These are phyloP conservation scores for Fusarium tjaetaba DNA, from an alignment of 2,329 filamentous ascomycete genomes.

Conservation along the genomic window DNA sequence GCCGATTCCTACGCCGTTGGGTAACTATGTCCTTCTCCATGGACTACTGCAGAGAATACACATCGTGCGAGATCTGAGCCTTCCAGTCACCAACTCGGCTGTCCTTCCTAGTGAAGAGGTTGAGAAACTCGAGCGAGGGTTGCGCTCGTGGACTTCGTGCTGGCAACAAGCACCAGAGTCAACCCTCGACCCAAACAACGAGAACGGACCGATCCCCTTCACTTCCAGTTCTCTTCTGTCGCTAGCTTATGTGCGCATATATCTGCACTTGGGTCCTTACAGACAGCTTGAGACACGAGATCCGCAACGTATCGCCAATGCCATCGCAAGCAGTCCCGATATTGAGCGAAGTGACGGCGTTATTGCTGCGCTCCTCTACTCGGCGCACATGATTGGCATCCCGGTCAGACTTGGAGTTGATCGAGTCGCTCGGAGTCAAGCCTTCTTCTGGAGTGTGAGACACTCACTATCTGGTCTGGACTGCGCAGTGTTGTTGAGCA, in stretches of 20 bases:
- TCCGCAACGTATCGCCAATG: slow-evolving; percentile 51
- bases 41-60: slow-evolving; percentile 52
- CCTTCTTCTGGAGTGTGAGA: slow-evolving; percentile 67
- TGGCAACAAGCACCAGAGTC: slow-evolving; percentile 54
- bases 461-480: slow-evolving; percentile 65
- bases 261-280: slow-evolving; percentile 56
- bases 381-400: slow-evolving; percentile 64
- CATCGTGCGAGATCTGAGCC: slow-evolving; percentile 50
- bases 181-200: slow-evolving; percentile 52
- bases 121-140: slow-evolving; percentile 49
- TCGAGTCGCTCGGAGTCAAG: slow-evolving; percentile 63
- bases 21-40: slow-evolving; percentile 52
- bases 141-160: slow-evolving; percentile 51
- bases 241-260: slow-evolving; percentile 56
- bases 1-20: slow-evolving; percentile 50
- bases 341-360: slow-evolving; percentile 60
- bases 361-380: slow-evolving; percentile 61
- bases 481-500: slow-evolving; percentile 63
- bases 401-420: slow-evolving; percentile 65
- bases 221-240: slow-evolving; percentile 55
- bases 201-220: slow-evolving; percentile 53
- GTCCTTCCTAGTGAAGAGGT: slow-evolving; percentile 49
- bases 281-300: slow-evolving; percentile 57
- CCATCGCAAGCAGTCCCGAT: slow-evolving; percentile 49
- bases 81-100: slow-evolving; percentile 48